phyloP scores from a whole-genome alignment of 208 protist genomes.

The Leishmania turanica region DNA sequence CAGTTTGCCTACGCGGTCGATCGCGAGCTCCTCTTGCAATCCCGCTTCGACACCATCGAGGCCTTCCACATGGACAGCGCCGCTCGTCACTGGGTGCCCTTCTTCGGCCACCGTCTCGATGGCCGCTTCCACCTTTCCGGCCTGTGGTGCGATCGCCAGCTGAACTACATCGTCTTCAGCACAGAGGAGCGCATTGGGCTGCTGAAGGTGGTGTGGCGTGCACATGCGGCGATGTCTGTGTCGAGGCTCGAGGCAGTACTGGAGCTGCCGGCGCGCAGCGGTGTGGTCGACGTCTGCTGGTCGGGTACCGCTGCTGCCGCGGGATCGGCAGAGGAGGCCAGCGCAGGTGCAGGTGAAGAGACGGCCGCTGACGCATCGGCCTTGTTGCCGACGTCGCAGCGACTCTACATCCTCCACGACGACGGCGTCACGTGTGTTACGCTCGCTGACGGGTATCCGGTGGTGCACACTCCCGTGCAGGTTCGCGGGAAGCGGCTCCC shows the following conservation, averaged over 20 bases:
- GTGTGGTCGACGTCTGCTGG: constrained; percentile 69
- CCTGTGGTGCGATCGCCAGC: constrained; percentile 69
- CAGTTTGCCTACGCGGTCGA: constrained; percentile 64
- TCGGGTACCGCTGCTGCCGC: constrained; percentile 7
- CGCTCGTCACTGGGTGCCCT: constrained; percentile 55
- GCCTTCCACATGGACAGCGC: constrained; percentile 60
- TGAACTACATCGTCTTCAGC: constrained; percentile 72
- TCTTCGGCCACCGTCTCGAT: constrained; percentile 70
- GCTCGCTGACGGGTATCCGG: constrained; percentile 54
- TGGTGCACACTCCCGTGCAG: constrained; percentile 39
- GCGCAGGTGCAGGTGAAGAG: background rate
- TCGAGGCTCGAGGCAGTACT: constrained; percentile 59
- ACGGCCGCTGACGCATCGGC: background rate
- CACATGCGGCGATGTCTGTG: constrained; percentile 45
- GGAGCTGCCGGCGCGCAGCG: constrained; percentile 53
- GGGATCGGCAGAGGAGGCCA: background rate
- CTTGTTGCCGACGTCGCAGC: constrained; percentile 4
- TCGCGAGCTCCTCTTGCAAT: constrained; percentile 68
- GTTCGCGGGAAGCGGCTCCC: constrained; percentile 23
- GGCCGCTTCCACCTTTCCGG: constrained; percentile 72
- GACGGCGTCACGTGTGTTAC: constrained; percentile 59
- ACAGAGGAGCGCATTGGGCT: constrained; percentile 83
- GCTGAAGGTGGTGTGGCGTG: constrained; percentile 52
- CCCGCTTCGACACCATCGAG: constrained; percentile 74
- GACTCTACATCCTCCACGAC: constrained; percentile 69